phyloP scores from a whole-genome alignment of 139 green algal species.

The Picochlorum costavermella region DNA sequence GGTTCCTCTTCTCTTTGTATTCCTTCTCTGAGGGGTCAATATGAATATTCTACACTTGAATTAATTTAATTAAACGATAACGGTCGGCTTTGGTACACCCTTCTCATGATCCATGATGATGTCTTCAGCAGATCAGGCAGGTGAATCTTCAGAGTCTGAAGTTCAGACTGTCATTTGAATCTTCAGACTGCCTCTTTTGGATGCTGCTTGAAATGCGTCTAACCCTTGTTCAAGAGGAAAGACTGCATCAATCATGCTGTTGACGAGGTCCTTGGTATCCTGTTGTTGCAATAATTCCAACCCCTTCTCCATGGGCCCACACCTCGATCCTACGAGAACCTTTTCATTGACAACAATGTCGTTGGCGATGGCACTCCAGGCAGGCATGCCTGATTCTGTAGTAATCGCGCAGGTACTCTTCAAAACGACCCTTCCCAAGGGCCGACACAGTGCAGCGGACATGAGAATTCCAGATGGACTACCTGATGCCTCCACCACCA shows the following conservation, averaged over 20 bases:
- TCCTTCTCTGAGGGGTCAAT: too few relatives aligned
- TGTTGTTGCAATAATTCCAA: constrained; percentile 33
- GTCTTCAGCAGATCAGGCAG: too few relatives aligned
- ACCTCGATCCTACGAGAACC: constrained; percentile 38
- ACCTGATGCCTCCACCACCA: constrained; percentile 51
- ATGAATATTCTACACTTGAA: too few relatives aligned
- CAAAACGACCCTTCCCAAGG: constrained; percentile 55
- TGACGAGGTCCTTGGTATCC: constrained; percentile 30
- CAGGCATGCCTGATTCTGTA: constrained; percentile 14
- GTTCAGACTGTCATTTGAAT: constrained; percentile 35
- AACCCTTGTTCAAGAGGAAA: constrained; percentile 37
- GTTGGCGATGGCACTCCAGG: constrained; percentile 50
- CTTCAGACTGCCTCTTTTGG: constrained; percentile 46
- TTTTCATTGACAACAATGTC: constrained; percentile 69
- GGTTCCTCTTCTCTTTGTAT: too few relatives aligned
- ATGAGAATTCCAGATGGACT: constrained; percentile 35
- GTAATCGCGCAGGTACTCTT: constrained; percentile 49
- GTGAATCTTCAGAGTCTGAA: too few relatives aligned
- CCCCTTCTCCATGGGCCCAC: constrained; percentile 51
- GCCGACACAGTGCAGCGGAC: constrained; percentile 30
- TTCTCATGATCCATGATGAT: too few relatives aligned
- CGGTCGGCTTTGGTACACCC: too few relatives aligned
- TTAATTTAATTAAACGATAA: too few relatives aligned
- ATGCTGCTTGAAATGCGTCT: constrained; percentile 34
- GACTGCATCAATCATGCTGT: constrained; percentile 32